Conservation (phyloP, 768 basidiomycete genomes). For the Udeniomyces megalosporus region DNA sequence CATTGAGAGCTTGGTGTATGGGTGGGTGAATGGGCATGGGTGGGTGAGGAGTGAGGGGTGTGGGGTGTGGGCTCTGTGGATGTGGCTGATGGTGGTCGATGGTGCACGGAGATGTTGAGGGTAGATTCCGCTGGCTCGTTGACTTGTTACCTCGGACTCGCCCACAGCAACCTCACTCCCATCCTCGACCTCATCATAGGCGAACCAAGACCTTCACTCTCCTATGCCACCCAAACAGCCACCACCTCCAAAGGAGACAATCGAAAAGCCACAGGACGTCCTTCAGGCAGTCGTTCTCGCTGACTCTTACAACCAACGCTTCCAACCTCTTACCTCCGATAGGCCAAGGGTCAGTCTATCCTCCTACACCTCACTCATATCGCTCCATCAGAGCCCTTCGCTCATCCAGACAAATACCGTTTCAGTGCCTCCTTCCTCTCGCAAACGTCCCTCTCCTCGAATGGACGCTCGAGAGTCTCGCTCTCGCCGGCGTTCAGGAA, state of each 20-base stretch:
- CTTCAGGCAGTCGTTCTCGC: constrained; percentile 90
- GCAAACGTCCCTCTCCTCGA: constrained; percentile 85
- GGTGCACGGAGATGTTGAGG: no score
- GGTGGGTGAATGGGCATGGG: no score
- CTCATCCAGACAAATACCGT: background rate
- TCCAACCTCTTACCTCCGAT: constrained; percentile 71
- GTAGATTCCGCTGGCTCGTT: no score
- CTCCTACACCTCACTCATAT: constrained; percentile 4
- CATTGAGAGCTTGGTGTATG: no score
- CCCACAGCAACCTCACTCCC: no score
- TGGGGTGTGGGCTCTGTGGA: no score
- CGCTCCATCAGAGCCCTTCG: background rate
- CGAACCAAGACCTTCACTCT: background rate
- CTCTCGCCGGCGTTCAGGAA: constrained; percentile 88
- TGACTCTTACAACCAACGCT: constrained; percentile 88
- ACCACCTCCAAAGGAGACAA: constrained; percentile 41
- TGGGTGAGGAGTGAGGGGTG: no score
- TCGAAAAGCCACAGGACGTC: constrained; percentile 59
- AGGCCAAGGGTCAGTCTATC: constrained; percentile 57
- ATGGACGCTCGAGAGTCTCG: constrained; percentile 92
- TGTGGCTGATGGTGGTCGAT: no score
- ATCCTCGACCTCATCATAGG: no score
- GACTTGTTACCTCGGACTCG: no score
- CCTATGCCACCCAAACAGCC: constrained; percentile 49
- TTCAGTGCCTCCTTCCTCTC: constrained; percentile 74